Conservation (phyloP, 768 basidiomycete genomes). For the Boletus coccyginus region DNA sequence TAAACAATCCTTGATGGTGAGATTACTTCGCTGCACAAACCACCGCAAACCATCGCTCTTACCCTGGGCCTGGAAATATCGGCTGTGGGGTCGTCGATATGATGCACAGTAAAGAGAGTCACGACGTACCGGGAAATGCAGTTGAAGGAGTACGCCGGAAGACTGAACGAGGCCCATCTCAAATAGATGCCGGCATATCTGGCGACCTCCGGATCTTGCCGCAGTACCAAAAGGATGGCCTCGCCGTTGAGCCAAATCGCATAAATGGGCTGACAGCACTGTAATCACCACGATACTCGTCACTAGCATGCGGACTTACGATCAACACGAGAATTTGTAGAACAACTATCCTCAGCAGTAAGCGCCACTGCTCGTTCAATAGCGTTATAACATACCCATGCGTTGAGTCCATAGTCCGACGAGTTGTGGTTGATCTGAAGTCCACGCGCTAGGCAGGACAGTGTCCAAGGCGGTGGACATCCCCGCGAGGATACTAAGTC, state of each 20-base stretch:
- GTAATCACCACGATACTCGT: not conserved
- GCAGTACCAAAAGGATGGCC: conserved; percentile 62
- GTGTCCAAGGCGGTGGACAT: conserved; percentile 88
- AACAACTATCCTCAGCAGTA: conserved; percentile 8
- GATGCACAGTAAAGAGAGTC: conserved; percentile 31
- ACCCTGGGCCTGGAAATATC: conserved; percentile 77
- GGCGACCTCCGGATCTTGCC: conserved; percentile 83
- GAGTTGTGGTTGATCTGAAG: conserved; percentile 75
- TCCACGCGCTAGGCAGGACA: conserved; percentile 92
- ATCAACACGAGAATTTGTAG: conserved; percentile 38
- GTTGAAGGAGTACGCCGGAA: conserved; percentile 70
- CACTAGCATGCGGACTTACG: conserved; percentile 39
- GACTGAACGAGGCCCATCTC: conserved; percentile 63
- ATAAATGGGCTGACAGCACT: conserved; percentile 44
- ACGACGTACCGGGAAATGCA: conserved; percentile 42
- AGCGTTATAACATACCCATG: conserved; percentile 53
- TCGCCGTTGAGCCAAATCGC: conserved; percentile 85
- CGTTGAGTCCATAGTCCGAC: conserved; percentile 92
- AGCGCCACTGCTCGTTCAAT: not conserved
- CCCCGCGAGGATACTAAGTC: conserved; percentile 72
- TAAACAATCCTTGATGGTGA: conserved; percentile 61
- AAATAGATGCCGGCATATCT: conserved; percentile 72
- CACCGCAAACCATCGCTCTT: conserved; percentile 36
- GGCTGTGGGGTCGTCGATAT: conserved; percentile 49
- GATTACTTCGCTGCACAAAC: not conserved